Evolutionary conservation across 2,329 filamentous ascomycete species (phyloP).

Genomic region (Fusarium sp.): DNA sequence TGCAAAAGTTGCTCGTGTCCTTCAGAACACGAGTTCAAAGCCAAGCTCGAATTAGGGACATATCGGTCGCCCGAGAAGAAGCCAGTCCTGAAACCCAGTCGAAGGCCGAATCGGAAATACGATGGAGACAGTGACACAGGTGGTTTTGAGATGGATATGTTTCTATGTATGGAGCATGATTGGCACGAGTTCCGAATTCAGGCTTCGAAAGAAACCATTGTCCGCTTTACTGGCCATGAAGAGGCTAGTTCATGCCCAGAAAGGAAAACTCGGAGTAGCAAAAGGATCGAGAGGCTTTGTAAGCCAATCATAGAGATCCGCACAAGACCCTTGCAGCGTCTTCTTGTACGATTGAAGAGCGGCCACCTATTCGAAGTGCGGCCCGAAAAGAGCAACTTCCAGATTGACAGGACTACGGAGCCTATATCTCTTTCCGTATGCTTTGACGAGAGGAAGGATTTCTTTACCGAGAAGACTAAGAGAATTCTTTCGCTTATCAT

Average conservation of each 20-base stretch:
- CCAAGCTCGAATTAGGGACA: background rate
- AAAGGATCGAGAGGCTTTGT: constrained; percentile 2
- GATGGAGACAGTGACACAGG: background rate
- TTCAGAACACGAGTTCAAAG: background rate
- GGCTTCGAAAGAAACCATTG: background rate
- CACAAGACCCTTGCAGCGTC: background rate
- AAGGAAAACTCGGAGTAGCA: background rate
- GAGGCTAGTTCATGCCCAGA: background rate
- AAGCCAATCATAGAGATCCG: background rate
- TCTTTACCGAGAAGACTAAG: background rate
- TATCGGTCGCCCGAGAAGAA: background rate
- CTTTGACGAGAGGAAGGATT: background rate
- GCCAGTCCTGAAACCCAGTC: background rate
- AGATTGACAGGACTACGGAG: background rate
- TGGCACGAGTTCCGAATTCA: constrained; percentile 7
- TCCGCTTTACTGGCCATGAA: background rate
- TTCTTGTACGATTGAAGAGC: background rate
- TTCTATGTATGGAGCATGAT: background rate
- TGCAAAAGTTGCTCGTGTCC: constrained; percentile 1
- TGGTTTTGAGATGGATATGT: background rate
- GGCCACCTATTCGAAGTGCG: constrained; percentile 4
- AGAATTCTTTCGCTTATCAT: background rate
- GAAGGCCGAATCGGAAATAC: background rate
- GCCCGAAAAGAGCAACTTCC: background rate
- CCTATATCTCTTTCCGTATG: background rate